Evolutionary conservation across 345 rosid species (phyloP), one percentile per base, ranked within the genome.

Genomic region (Conringia planisiliqua): DNA sequence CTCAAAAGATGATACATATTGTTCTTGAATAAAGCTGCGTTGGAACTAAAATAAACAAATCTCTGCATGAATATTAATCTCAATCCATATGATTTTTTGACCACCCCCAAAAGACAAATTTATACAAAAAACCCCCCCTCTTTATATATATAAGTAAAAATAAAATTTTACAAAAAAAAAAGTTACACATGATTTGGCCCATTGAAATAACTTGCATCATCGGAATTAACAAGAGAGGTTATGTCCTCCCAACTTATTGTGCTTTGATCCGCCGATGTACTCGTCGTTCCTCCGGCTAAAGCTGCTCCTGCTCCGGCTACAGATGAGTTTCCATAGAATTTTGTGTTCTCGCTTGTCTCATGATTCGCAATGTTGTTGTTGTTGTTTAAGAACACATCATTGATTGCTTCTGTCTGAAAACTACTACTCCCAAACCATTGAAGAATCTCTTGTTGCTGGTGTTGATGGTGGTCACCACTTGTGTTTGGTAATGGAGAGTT

Each of bases 211-310:
- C 76, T 80, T 27, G 84, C 77, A 71, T 77, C 80, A 57, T 69
- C 81, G 13, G 90, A 81, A 82, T 80, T 85, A 50, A 66, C 77
- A 58, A 86, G 69, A 57, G 86, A 75, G 44, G 80, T 81, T 11
- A 78, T 81, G 58, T 87, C 85, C 38, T 81, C 88, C 90, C 90
- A 89, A 44, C 82, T 84, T 48, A 78, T 78, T 26, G 66, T 78
- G 54, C 88, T 87, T 80, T 78, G 81, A 59, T 86, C 92, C 0
- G 62, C 85, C 1, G 92, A 84, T 76, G 82, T 82, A 67, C 73
- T 79, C 29, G 83, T 85, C 0, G 82, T 62, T 73, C 78, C 42
- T 66, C 85, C 77, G 33, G 59, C 73, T 50, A 76, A 63, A 62
- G 56, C 62, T 17, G 27, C 55, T 27, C 74, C 62, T 24, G 72